Conservation (phyloP, 2,329 filamentous ascomycete genomes). For the Nothomitra cinnamomea region DNA sequence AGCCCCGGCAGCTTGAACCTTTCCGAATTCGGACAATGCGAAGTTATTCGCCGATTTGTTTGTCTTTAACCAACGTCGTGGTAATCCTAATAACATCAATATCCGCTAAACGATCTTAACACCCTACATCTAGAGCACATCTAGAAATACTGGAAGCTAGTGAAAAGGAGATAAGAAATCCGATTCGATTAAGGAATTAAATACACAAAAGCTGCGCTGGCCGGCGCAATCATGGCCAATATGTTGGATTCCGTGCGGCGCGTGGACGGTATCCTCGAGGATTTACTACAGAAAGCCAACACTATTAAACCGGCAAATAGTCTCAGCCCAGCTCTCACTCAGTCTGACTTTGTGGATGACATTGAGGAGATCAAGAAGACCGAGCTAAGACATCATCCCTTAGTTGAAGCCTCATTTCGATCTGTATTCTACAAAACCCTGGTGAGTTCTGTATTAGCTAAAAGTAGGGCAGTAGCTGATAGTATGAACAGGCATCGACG, state of each 20-base stretch:
- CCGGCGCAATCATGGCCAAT: no score
- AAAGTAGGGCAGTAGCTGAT: slow-evolving; percentile 5
- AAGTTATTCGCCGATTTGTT: no score
- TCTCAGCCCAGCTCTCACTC: slow-evolving; percentile 60
- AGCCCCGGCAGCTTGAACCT: neutral
- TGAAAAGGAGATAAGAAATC: no score
- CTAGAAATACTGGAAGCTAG: no score
- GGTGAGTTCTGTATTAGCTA: slow-evolving; percentile 33
- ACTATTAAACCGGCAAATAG: slow-evolving; percentile 38
- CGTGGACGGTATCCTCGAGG: slow-evolving; percentile 7
- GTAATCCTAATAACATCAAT: no score
- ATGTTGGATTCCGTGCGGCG: neutral
- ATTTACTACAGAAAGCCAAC: slow-evolving; percentile 42
- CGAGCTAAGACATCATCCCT: neutral
- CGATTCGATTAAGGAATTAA: no score
- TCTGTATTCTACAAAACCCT: slow-evolving; percentile 64
- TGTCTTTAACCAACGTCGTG: no score
- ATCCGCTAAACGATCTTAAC: no score
- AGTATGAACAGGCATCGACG: slow-evolving; percentile 45
- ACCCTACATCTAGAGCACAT: no score
- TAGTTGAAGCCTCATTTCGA: slow-evolving; percentile 66
- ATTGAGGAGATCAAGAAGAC: slow-evolving; percentile 26
- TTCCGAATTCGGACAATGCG: neutral
- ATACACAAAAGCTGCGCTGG: no score
- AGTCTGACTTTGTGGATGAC: slow-evolving; percentile 38